A percentile compares a stretch with the other conserved stretches of the same genome.
Evolutionary conservation across 768 basidiomycete species (phyloP).

Genomic region (Lactarius sanguifluus): DNA sequence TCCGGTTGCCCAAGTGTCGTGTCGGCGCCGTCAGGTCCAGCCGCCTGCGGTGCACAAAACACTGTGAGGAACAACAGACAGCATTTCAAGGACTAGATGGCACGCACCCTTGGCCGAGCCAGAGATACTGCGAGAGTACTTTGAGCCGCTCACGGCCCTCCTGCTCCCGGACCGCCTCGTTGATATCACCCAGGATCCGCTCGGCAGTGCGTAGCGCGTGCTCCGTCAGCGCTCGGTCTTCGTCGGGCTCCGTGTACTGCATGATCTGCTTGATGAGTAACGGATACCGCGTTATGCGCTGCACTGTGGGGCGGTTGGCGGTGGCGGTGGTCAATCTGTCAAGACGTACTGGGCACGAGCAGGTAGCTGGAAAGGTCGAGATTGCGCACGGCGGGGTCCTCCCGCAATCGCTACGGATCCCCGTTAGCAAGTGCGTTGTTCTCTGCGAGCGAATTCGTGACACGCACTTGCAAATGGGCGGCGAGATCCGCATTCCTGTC

Average conservation of each 20-base stretch:
- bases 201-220: conserved; percentile 64
- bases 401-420: conserved; percentile 59
- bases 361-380: conserved; percentile 90
- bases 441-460: neutral
- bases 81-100: neutral
- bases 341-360: conserved; percentile 77
- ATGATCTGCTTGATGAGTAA: conserved; percentile 85
- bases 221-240: conserved; percentile 58
- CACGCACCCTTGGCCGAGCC: conserved; percentile 81
- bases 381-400: conserved; percentile 74
- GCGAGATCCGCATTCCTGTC: conserved; percentile 66
- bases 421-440: conserved; percentile 12
- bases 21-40: conserved; percentile 92
- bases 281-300: conserved; percentile 93
- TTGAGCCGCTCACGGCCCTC: conserved; percentile 78
- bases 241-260: conserved; percentile 69
- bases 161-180: conserved; percentile 83
- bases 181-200: conserved; percentile 73
- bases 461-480: conserved; percentile 60
- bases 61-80: too few relatives aligned
- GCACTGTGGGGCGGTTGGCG: conserved; percentile 54
- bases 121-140: conserved; percentile 73
- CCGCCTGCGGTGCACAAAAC: conserved; percentile 51
- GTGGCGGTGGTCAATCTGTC: neutral
- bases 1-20: conserved; percentile 76